Percentiles rank a stretch among this genome's conserved stretches.
phyloP scores from a whole-genome alignment of 2,329 filamentous ascomycete species.

The Botryotinia globosa region DNA sequence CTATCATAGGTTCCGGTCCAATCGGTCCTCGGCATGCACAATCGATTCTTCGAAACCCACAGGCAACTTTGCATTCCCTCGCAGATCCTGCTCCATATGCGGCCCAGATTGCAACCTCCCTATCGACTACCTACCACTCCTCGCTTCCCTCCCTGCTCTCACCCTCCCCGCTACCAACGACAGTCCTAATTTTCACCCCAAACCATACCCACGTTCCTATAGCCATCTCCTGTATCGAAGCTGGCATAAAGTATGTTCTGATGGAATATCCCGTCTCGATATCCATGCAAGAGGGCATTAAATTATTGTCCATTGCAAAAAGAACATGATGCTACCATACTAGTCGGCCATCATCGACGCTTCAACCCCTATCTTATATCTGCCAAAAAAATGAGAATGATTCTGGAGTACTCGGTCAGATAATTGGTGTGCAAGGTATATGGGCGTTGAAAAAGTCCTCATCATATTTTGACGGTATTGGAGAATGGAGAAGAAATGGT shows the following conservation, averaged over 20 bases:
- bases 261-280: slow-evolving; percentile 57
- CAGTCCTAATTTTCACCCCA: slow-evolving; percentile 43
- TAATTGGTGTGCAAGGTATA: slow-evolving; percentile 53
- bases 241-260: slow-evolving; percentile 49
- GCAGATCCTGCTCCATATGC: not conserved
- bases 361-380: not conserved
- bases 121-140: not conserved
- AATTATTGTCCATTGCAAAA: not conserved
- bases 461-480: slow-evolving; percentile 49
- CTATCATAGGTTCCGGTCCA: slow-evolving; percentile 48
- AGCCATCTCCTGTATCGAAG: slow-evolving; percentile 51
- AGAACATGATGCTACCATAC: not conserved
- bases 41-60: not conserved
- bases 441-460: slow-evolving; percentile 53
- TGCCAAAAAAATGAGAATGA: slow-evolving; percentile 12
- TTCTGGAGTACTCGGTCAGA: slow-evolving; percentile 43
- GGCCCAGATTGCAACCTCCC: not conserved
- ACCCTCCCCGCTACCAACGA: slow-evolving; percentile 45
- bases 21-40: not conserved
- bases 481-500: slow-evolving; percentile 47
- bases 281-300: slow-evolving; percentile 44
- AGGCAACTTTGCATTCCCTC: not conserved
- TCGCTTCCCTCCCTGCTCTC: slow-evolving; percentile 34
- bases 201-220: not conserved
- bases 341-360: not conserved